phyloP scores from a whole-genome alignment of 371 early-diverging fungal species.

The Mortierella sp. region DNA sequence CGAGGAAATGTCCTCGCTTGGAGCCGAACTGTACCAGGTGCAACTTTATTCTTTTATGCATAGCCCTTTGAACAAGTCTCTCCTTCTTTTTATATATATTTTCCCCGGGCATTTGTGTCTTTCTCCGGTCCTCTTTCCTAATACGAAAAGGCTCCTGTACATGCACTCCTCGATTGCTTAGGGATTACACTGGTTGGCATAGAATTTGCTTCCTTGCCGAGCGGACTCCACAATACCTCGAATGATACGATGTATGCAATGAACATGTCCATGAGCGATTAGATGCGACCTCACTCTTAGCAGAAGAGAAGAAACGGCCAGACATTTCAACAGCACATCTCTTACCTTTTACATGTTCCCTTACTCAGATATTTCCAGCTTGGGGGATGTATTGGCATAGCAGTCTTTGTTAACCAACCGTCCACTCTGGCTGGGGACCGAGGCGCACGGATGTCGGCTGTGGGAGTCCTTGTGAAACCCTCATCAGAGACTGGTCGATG shows the following conservation, averaged over 20 bases:
- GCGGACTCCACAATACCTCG: conserved; percentile 65
- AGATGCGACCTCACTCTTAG: neutral
- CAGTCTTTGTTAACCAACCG: conserved; percentile 60
- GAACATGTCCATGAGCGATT: neutral
- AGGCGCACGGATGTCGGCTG: conserved; percentile 68
- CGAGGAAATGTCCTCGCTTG: conserved; percentile 69
- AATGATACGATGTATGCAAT: conserved; percentile 64
- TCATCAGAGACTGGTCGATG: conserved; percentile 56
- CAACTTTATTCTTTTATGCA: neutral
- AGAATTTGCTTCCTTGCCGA: conserved; percentile 70
- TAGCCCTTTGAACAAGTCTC: no score
- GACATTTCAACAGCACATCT: neutral
- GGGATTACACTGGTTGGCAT: conserved; percentile 62
- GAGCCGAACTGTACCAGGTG: conserved; percentile 38
- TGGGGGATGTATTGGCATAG: conserved; percentile 58
- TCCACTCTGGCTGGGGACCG: conserved; percentile 50
- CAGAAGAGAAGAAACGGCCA: neutral
- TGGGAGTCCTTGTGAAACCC: conserved; percentile 65
- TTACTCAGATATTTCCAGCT: conserved; percentile 61
- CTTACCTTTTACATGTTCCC: neutral
- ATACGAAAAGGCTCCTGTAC: no score
- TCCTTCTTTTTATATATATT: no score
- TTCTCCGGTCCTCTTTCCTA: no score
- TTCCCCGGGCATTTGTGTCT: no score
- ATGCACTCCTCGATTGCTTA: conserved; percentile 14